phyloP scores from a whole-genome alignment of 1,139 yeast genomes.

The Sporopachydermia cereana region DNA sequence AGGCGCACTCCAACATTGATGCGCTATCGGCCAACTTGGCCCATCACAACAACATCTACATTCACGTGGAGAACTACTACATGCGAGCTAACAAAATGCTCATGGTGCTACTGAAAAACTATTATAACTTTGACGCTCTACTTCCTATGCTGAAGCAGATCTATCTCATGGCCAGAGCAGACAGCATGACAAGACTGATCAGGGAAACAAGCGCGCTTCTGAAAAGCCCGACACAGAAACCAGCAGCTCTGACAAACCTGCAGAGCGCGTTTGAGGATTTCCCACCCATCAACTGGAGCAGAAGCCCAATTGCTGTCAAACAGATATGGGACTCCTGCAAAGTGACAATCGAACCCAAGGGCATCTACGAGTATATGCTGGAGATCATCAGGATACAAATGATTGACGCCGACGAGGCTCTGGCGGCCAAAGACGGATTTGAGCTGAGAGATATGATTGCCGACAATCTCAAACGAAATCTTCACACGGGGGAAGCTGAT shows the following conservation, averaged over 20 bases:
- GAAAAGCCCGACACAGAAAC: constrained; percentile 23
- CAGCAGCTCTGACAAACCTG: constrained; percentile 29
- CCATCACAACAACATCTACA: neutral
- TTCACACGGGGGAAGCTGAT: constrained; percentile 16
- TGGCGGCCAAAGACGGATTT: constrained; percentile 30
- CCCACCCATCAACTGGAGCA: neutral
- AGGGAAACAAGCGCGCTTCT: constrained; percentile 30
- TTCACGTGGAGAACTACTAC: constrained; percentile 47
- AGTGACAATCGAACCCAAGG: constrained; percentile 26
- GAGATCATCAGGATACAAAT: constrained; percentile 55
- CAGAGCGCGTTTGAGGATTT: constrained; percentile 14
- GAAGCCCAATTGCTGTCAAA: constrained; percentile 9
- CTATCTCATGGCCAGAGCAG: constrained; percentile 45
- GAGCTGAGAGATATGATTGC: constrained; percentile 30
- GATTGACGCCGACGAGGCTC: constrained; percentile 45
- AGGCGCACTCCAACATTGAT: constrained; percentile 7
- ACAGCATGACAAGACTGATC: constrained; percentile 36
- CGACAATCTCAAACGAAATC: constrained; percentile 25
- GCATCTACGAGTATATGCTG: constrained; percentile 47
- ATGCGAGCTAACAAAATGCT: constrained; percentile 55
- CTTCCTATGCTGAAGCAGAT: constrained; percentile 35
- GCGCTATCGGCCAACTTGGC: neutral
- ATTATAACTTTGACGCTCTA: constrained; percentile 39
- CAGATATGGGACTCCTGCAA: constrained; percentile 21
- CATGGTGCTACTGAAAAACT: constrained; percentile 45